These are phyloP conservation scores for Zychaea mexicana DNA, from an alignment of 371 early-diverging fungal genomes.

Conservation along the genomic window DNA sequence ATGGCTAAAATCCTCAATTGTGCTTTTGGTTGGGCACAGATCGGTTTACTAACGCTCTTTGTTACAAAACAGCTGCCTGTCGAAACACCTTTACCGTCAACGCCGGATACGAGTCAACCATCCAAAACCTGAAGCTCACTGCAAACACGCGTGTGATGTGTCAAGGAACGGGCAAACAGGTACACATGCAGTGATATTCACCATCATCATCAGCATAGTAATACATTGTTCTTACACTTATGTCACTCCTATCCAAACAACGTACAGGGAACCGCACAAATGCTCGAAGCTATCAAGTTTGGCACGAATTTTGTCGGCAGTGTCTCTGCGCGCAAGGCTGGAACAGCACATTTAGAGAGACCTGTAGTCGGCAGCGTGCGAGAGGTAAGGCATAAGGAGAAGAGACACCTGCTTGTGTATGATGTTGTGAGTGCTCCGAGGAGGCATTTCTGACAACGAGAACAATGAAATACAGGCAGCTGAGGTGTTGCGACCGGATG, in stretches of 20 bases:
- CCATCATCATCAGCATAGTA: background rate
- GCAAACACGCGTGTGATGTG: conserved; percentile 95
- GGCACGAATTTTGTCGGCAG: conserved; percentile 99
- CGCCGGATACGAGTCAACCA: conserved; percentile 80
- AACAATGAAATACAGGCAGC: conserved; percentile 61
- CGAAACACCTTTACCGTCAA: conserved; percentile 46
- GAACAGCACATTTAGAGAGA: conserved; percentile 89
- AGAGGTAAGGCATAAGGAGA: conserved; percentile 74
- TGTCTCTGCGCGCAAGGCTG: conserved; percentile 96
- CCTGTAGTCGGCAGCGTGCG: conserved; percentile 94
- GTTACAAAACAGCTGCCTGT: conserved; percentile 29
- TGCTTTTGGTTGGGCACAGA: too few species aligned
- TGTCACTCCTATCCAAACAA: too few species aligned
- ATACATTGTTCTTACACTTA: too few species aligned
- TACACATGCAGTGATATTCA: conserved; percentile 26
- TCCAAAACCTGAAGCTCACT: conserved; percentile 89
- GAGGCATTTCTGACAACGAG: background rate
- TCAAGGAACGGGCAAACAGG: conserved; percentile 99
- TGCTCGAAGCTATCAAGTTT: conserved; percentile 96
- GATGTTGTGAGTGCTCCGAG: background rate
- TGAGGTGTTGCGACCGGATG: conserved; percentile 87
- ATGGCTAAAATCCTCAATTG: too few species aligned
- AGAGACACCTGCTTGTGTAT: background rate
- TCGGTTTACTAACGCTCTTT: too few species aligned
- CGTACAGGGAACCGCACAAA: conserved; percentile 97